phyloP scores from a whole-genome alignment of 2,329 filamentous ascomycete genomes.

The Fusarium nodosum region DNA sequence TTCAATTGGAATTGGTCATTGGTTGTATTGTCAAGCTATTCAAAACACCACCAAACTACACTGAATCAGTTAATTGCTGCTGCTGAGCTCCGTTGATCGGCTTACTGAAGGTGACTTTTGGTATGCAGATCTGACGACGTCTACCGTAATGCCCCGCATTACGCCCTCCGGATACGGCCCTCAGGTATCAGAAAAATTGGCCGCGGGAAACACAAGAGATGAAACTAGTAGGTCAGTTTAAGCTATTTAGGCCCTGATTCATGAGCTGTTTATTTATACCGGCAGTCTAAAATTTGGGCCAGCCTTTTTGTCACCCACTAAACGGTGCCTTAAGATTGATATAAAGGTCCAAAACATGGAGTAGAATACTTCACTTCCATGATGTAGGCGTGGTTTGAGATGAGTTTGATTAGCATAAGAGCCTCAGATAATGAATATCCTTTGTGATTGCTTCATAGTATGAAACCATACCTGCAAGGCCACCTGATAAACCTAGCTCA shows the following conservation, averaged over 20 bases:
- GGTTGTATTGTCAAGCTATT: neutral
- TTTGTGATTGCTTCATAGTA: neutral
- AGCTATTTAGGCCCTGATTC: neutral
- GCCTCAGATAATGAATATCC: neutral
- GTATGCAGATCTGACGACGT: constrained; percentile 12
- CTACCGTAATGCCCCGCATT: constrained; percentile 32
- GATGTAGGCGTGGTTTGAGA: neutral
- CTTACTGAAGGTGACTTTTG: constrained; percentile 40
- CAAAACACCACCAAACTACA: constrained; percentile 2
- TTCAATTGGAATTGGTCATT: constrained; percentile 8
- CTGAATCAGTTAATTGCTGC: constrained; percentile 27
- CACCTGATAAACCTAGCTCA: neutral
- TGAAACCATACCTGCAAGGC: neutral
- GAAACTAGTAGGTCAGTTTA: neutral
- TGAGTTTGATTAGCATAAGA: neutral
- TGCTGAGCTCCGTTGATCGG: constrained; percentile 46
- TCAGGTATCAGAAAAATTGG: neutral
- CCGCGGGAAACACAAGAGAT: neutral
- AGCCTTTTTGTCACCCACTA: neutral
- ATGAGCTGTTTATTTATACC: neutral
- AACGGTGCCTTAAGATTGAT: neutral
- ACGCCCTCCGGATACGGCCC: constrained; percentile 38
- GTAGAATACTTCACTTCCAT: neutral
- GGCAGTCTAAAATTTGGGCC: neutral
- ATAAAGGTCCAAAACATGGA: neutral